A percentile compares a stretch with the other conserved stretches of the same genome.
These are phyloP conservation scores for Botryotinia globosa DNA, from an alignment of 2,329 filamentous ascomycete species.

Conservation along the genomic window DNA sequence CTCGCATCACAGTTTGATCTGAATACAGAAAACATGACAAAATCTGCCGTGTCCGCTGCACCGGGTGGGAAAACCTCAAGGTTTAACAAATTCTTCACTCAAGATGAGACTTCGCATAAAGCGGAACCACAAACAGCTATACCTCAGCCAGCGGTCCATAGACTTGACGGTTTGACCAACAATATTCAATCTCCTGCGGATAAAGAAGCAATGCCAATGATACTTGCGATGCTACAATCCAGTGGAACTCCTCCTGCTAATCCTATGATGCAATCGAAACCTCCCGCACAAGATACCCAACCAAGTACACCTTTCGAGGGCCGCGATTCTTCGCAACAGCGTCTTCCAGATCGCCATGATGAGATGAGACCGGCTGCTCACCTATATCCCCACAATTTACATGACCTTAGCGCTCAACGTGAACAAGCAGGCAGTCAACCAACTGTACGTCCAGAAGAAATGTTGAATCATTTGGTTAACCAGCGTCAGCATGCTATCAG, in stretches of 20 bases:
- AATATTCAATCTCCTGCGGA: constrained; percentile 52
- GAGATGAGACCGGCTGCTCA: constrained; percentile 30
- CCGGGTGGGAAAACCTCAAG: constrained; percentile 65
- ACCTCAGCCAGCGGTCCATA: constrained; percentile 35
- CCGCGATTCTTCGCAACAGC: constrained; percentile 44
- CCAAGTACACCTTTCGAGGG: constrained; percentile 47
- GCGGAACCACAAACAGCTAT: constrained; percentile 50
- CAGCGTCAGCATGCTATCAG: constrained; percentile 56
- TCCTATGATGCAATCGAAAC: constrained; percentile 34
- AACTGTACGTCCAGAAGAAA: constrained; percentile 53
- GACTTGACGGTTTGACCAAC: constrained; percentile 25
- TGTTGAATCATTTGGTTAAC: constrained; percentile 58
- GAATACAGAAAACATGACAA: constrained; percentile 47
- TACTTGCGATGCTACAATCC: constrained; percentile 76
- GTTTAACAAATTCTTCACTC: constrained; percentile 78
- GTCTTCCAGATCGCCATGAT: constrained; percentile 36
- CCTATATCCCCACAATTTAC: constrained; percentile 42
- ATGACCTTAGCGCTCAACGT: constrained; percentile 52
- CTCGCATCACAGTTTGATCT: constrained; percentile 40
- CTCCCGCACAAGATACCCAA: constrained; percentile 45
- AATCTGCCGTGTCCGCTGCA: constrained; percentile 48
- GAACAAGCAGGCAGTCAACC: constrained; percentile 41
- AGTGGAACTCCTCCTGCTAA: constrained; percentile 45
- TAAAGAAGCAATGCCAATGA: constrained; percentile 79
- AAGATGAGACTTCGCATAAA: constrained; percentile 48